Evolutionary conservation across 305 asterid genomes (phyloP).

Genomic region (Rubia peregrina): DNA sequence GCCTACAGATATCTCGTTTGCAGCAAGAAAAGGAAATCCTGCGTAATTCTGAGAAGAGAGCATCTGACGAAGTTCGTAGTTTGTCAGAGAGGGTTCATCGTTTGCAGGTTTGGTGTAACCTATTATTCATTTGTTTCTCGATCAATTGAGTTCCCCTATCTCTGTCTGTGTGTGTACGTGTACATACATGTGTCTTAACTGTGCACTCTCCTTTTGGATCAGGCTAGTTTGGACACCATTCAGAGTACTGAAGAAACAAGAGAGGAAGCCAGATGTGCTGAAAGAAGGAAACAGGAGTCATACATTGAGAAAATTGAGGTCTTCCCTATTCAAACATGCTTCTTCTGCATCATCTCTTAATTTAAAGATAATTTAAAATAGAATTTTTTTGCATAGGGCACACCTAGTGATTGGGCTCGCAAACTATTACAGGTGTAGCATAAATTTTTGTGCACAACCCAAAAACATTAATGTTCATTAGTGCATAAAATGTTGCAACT

Average conservation of each 20-base stretch:
- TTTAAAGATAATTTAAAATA: background rate
- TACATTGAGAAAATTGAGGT: constrained; percentile 15
- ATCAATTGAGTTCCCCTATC: background rate
- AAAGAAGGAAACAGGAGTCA: constrained; percentile 10
- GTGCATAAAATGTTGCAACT: background rate
- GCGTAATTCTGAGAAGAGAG: constrained; percentile 78
- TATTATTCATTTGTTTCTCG: background rate
- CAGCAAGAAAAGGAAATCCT: constrained; percentile 76
- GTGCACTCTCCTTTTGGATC: constrained; percentile 8
- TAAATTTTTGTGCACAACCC: background rate
- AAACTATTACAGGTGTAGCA: background rate
- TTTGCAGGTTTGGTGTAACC: constrained; percentile 53
- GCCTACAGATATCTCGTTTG: constrained; percentile 48
- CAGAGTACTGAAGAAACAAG: constrained; percentile 83
- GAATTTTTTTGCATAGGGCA: background rate
- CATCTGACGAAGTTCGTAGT: constrained; percentile 75
- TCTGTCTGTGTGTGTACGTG: background rate
- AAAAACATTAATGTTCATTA: background rate
- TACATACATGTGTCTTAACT: background rate
- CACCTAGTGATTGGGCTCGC: background rate
- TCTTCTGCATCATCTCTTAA: background rate
- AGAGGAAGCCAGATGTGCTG: constrained; percentile 30
- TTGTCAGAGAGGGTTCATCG: constrained; percentile 82
- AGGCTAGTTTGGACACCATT: constrained; percentile 83
- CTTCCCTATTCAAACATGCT: background rate